A percentile compares a stretch with the other conserved stretches of the same genome.
These are phyloP conservation scores for Colletotrichum euphorbiae DNA, from an alignment of 2,329 filamentous ascomycete species.

Conservation along the genomic window DNA sequence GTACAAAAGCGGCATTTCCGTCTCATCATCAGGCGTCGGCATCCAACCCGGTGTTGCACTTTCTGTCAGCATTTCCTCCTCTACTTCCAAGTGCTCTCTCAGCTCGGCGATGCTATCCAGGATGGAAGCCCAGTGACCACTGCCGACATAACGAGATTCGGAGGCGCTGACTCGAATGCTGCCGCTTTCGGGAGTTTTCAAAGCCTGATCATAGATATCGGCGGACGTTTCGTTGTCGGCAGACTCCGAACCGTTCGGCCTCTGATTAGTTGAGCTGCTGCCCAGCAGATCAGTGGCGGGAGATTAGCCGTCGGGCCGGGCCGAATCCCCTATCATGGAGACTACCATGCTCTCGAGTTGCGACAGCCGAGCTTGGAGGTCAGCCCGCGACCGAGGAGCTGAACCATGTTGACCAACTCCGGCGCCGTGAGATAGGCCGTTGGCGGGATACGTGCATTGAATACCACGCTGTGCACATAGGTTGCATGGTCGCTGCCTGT, in stretches of 20 bases:
- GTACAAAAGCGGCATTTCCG: conserved; percentile 48
- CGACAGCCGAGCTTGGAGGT: conserved; percentile 43
- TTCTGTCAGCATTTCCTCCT: conserved; percentile 41
- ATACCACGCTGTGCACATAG: conserved; percentile 42
- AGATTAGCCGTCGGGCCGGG: not conserved
- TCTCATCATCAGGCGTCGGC: not conserved
- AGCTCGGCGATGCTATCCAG: conserved; percentile 55
- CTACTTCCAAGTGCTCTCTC: conserved; percentile 49
- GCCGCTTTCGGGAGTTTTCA: conserved; percentile 44
- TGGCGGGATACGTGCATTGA: conserved; percentile 43
- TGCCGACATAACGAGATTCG: conserved; percentile 49
- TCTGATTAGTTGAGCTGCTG: not conserved
- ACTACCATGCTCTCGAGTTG: conserved; percentile 48
- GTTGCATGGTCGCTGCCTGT: conserved; percentile 43
- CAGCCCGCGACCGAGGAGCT: not conserved
- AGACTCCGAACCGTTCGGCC: not conserved
- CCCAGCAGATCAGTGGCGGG: not conserved
- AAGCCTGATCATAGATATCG: not conserved
- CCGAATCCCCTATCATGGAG: conserved; percentile 42
- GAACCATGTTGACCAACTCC: conserved; percentile 4
- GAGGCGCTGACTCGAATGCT: conserved; percentile 45
- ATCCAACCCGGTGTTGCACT: conserved; percentile 3
- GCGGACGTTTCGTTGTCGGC: not conserved
- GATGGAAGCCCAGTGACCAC: conserved; percentile 55
- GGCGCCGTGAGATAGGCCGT: conserved; percentile 12